A percentile compares a stretch with the other conserved stretches of the same genome.
These are phyloP conservation scores for Gamsiella multidivaricata DNA, from an alignment of 192 early-diverging fungal species.

Conservation along the genomic window DNA sequence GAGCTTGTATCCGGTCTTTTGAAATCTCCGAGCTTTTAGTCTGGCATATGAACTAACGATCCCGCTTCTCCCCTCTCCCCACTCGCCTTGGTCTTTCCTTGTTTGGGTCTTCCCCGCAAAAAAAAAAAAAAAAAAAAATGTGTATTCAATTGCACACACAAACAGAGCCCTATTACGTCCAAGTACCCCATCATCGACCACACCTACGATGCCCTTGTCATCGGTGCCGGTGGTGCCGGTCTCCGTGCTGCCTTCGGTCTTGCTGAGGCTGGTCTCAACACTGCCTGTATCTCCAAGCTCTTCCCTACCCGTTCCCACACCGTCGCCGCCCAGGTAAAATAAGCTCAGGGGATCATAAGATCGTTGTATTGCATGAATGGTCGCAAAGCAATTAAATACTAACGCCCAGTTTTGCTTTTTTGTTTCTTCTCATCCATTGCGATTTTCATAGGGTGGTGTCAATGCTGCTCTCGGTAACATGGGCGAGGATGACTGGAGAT, in stretches of 20 bases:
- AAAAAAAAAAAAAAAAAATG: too few relatives aligned
- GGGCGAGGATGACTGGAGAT: slow-evolving; percentile 99
- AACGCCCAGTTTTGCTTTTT: slow-evolving; percentile 2
- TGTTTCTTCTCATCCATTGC: neutral
- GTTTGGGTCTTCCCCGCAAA: slow-evolving; percentile 50
- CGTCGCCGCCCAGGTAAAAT: slow-evolving; percentile 89
- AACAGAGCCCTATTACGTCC: slow-evolving; percentile 66
- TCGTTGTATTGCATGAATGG: neutral
- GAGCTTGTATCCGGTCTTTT: neutral
- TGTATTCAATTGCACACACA: neutral
- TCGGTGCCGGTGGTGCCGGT: slow-evolving; percentile 98
- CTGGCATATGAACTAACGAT: slow-evolving; percentile 8
- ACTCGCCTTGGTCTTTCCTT: slow-evolving; percentile 31
- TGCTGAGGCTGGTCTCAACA: slow-evolving; percentile 94
- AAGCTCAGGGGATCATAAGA: too few relatives aligned
- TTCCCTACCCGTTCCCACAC: slow-evolving; percentile 99
- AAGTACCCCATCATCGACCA: slow-evolving; percentile 98
- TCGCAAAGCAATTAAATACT: neutral
- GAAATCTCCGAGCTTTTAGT: neutral
- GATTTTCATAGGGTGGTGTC: slow-evolving; percentile 94
- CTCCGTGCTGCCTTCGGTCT: slow-evolving; percentile 98
- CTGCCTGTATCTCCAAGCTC: slow-evolving; percentile 97
- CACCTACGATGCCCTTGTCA: slow-evolving; percentile 97
- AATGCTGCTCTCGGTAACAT: slow-evolving; percentile 99
- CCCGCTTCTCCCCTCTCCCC: neutral